A percentile compares a stretch with the other conserved stretches of the same genome.
Conservation (phyloP, 208 protist species). For the Naegleria lovaniensis region DNA sequence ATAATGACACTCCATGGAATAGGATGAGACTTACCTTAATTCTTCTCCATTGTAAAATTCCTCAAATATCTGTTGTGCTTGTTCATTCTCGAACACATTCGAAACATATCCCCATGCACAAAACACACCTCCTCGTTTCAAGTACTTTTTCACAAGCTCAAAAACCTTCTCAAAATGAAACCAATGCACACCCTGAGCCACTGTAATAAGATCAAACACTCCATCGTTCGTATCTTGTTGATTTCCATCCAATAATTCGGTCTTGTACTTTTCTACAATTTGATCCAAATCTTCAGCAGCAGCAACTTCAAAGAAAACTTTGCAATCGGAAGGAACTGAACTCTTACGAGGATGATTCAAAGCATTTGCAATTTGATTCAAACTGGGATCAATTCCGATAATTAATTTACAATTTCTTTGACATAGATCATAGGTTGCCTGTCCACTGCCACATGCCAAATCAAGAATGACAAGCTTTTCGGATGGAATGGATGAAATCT, state of each 20-base stretch:
- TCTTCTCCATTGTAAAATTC: not conserved
- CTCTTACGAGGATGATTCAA: not conserved
- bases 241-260: not conserved
- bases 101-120: not conserved
- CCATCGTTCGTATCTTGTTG: not conserved
- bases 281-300: not conserved
- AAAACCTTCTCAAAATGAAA: constrained; percentile 6
- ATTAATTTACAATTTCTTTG: not conserved
- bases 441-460: constrained; percentile 13
- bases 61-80: not conserved
- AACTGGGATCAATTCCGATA: not conserved
- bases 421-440: not conserved
- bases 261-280: not conserved
- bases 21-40: not conserved
- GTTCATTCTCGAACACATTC: not conserved
- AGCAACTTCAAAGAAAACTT: not conserved
- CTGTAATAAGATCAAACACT: not conserved
- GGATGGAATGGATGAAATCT: not conserved
- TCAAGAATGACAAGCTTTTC: not conserved
- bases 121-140: not conserved
- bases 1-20: too few relatives aligned
- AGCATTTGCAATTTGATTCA: not conserved
- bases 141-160: not conserved
- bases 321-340: not conserved
- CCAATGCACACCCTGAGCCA: constrained; percentile 17